Evolutionary conservation across 2,329 filamentous ascomycete genomes (phyloP).

Genomic region (Cadophora sp.): DNA sequence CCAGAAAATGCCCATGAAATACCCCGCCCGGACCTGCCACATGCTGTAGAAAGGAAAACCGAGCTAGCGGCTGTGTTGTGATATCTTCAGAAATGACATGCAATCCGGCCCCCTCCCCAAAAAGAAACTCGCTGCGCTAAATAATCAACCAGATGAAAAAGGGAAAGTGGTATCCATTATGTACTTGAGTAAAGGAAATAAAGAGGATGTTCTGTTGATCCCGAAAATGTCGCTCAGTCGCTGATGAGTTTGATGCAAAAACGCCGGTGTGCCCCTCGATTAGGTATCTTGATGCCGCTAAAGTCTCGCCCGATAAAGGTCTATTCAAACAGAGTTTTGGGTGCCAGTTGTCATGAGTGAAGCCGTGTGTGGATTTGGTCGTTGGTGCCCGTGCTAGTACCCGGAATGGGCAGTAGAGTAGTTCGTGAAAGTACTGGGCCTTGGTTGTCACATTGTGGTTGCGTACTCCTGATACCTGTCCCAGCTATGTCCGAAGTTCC

Average conservation of each 20-base stretch:
- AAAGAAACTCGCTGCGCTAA: constrained; percentile 59
- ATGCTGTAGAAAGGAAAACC: constrained; percentile 43
- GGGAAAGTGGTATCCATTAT: constrained; percentile 46
- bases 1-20: constrained; percentile 44
- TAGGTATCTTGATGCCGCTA: constrained; percentile 46
- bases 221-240: constrained; percentile 44
- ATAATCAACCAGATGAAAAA: constrained; percentile 48
- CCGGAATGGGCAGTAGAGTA: constrained; percentile 58
- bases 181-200: constrained; percentile 36
- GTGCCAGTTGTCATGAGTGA: constrained; percentile 29
- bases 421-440: constrained; percentile 46
- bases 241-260: constrained; percentile 43
- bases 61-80: constrained; percentile 48
- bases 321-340: constrained; percentile 32
- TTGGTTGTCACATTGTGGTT: constrained; percentile 83
- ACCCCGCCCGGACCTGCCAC: constrained; percentile 44
- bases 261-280: constrained; percentile 37
- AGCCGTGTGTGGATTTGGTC: constrained; percentile 28
- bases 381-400: constrained; percentile 45
- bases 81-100: constrained; percentile 48
- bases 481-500: constrained; percentile 76
- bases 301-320: constrained; percentile 35
- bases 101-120: constrained; percentile 55
- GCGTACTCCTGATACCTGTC: constrained; percentile 85
- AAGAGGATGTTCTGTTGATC: constrained; percentile 37